A percentile compares a stretch with the other conserved stretches of the same genome.
Conservation (phyloP, 2,329 filamentous ascomycete species). For the Lasiodiplodia sp. region DNA sequence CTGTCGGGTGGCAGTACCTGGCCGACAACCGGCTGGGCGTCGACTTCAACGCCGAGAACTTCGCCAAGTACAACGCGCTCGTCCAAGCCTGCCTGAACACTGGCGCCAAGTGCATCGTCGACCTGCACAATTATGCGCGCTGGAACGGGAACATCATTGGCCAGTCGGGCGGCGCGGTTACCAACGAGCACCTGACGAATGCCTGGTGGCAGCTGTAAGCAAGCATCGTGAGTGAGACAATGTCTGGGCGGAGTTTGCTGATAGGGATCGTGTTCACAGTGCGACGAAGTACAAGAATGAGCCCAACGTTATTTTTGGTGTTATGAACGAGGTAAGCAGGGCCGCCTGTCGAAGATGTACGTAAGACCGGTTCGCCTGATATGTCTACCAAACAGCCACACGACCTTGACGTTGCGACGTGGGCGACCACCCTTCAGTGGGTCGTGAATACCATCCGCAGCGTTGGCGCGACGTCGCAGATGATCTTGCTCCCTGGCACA, state of each 20-base stretch:
- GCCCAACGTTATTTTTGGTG: constrained; percentile 19
- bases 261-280: not conserved
- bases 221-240: not conserved
- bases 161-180: constrained; percentile 11
- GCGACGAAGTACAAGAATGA: constrained; percentile 25
- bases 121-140: constrained; percentile 41
- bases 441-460: constrained; percentile 28
- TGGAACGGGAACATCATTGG: constrained; percentile 29
- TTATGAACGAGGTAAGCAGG: constrained; percentile 24
- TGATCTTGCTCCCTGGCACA: constrained; percentile 19
- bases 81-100: constrained; percentile 39
- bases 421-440: constrained; percentile 26
- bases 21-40: constrained; percentile 40
- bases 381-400: not conserved
- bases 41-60: constrained; percentile 35
- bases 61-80: constrained; percentile 38
- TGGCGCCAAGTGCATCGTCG: constrained; percentile 38
- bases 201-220: constrained; percentile 23
- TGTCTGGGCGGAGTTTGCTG: not conserved
- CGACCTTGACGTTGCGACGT: constrained; percentile 14
- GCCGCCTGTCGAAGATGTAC: not conserved
- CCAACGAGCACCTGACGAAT: constrained; percentile 16
- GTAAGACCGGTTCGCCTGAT: too few species aligned
- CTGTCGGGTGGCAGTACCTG: constrained; percentile 37
- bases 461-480: constrained; percentile 19